A percentile compares a stretch with the other conserved stretches of the same genome.
Evolutionary conservation across 148 eudicot genomes (phyloP).

Genomic region (Spergularia marina): DNA sequence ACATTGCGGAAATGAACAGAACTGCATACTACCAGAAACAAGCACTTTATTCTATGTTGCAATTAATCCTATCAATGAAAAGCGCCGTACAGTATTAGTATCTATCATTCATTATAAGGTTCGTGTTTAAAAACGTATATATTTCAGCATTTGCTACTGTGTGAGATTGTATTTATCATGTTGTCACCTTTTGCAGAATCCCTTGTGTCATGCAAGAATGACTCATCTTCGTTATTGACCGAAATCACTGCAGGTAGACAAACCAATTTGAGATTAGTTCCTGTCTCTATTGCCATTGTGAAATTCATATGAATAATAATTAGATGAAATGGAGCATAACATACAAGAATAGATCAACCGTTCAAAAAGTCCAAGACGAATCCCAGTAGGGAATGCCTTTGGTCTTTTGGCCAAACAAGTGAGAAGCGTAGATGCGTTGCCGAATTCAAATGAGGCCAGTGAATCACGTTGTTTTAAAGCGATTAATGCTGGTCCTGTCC

Average conservation of each 20-base stretch:
- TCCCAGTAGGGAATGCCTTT: conserved; percentile 19
- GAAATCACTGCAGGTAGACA: conserved; percentile 16
- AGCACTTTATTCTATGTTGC: neutral
- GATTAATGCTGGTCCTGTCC: conserved; percentile 8
- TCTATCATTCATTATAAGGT: neutral
- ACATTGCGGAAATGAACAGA: too few relatives aligned
- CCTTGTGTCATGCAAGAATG: conserved; percentile 14
- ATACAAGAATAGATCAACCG: conserved; percentile 11
- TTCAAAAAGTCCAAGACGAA: conserved; percentile 17
- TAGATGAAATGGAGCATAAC: neutral
- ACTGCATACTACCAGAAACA: neutral
- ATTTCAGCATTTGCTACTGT: neutral
- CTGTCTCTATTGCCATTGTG: neutral
- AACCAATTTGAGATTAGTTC: too few relatives aligned
- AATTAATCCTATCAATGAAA: too few relatives aligned
- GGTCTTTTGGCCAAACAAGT: conserved; percentile 21
- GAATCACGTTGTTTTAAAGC: conserved; percentile 9
- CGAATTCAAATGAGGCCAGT: conserved; percentile 8
- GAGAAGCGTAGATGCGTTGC: neutral
- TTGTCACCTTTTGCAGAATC: conserved; percentile 11
- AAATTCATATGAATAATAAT: neutral
- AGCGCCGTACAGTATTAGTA: too few relatives aligned
- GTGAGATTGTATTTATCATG: neutral
- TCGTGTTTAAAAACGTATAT: neutral
- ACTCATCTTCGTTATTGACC: conserved; percentile 13